A percentile compares a stretch with the other conserved stretches of the same genome.
phyloP scores from a whole-genome alignment of 257 asterid genomes.

The Perilla frutescens region DNA sequence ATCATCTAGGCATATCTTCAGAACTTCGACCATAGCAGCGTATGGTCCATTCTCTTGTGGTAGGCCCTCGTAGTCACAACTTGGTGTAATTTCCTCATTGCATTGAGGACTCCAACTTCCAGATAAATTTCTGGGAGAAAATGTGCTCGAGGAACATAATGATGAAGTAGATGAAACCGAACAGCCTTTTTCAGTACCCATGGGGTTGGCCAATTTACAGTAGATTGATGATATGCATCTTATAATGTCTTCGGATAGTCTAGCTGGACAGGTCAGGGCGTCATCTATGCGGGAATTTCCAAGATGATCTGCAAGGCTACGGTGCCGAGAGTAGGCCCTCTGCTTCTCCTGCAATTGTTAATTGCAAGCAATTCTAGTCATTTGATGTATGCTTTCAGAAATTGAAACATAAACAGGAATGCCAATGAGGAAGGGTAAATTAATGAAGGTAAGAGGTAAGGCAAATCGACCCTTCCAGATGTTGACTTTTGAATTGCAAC shows the following conservation, averaged over 20 bases:
- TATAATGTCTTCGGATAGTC: constrained; percentile 72
- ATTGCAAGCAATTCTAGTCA: constrained; percentile 16
- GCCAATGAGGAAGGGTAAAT: too few species aligned
- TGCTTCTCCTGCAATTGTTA: constrained; percentile 58
- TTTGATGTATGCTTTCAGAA: constrained; percentile 23
- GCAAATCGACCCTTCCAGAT: constrained; percentile 55
- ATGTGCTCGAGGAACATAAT: constrained; percentile 72
- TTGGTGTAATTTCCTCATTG: constrained; percentile 52
- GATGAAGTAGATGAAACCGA: constrained; percentile 80
- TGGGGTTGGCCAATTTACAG: constrained; percentile 73
- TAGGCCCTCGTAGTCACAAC: constrained; percentile 44
- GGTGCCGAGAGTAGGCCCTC: constrained; percentile 53
- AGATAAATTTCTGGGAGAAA: constrained; percentile 80
- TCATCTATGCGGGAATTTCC: constrained; percentile 57
- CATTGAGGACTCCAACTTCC: constrained; percentile 85
- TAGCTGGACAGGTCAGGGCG: constrained; percentile 59
- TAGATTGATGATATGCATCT: constrained; percentile 81
- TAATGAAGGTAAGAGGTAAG: constrained; percentile 12
- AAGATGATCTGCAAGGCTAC: constrained; percentile 83
- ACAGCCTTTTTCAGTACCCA: constrained; percentile 45
- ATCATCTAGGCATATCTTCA: constrained; percentile 65
- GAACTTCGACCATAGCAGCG: constrained; percentile 57
- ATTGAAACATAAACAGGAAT: constrained; percentile 1
- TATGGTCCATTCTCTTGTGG: constrained; percentile 61
- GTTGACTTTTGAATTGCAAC: constrained; percentile 48